Evolutionary conservation across 2,329 filamentous ascomycete species (phyloP).

Genomic region (Aschersonia sp.): DNA sequence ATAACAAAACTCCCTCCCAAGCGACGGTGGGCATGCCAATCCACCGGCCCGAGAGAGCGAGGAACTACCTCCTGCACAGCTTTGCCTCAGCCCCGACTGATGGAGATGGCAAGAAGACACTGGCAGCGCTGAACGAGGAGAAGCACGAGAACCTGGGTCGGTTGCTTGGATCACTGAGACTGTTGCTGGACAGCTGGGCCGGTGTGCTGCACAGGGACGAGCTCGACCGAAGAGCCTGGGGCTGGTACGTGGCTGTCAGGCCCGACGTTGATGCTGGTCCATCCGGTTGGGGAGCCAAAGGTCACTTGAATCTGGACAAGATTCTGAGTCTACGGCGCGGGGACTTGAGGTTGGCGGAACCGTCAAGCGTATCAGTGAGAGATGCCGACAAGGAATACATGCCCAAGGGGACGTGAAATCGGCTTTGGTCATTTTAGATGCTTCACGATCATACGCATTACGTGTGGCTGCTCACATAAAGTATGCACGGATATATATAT

Average conservation of each 20-base stretch:
- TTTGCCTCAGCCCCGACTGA: conserved; percentile 34
- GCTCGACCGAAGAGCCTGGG: conserved; percentile 63
- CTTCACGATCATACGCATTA: too few species aligned
- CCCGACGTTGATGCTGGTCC: conserved; percentile 63
- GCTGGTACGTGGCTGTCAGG: conserved; percentile 65
- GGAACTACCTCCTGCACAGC: conserved; percentile 40
- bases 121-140: conserved; percentile 37
- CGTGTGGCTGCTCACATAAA: too few species aligned
- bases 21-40: conserved; percentile 48
- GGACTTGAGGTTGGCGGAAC: conserved; percentile 5
- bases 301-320: conserved; percentile 47
- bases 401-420: too few species aligned
- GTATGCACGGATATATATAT: too few species aligned
- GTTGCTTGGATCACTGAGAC: conserved; percentile 55
- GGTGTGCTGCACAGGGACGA: conserved; percentile 47
- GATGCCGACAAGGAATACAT: too few species aligned
- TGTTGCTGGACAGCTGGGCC: conserved; percentile 63
- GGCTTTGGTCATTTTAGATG: too few species aligned
- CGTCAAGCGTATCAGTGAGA: neutral
- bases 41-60: conserved; percentile 57
- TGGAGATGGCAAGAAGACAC: conserved; percentile 30
- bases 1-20: conserved; percentile 28
- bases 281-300: conserved; percentile 75
- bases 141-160: conserved; percentile 56
- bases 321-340: conserved; percentile 44